phyloP scores from a whole-genome alignment of 805 yeast species.

The Cephaloascus albidus region DNA sequence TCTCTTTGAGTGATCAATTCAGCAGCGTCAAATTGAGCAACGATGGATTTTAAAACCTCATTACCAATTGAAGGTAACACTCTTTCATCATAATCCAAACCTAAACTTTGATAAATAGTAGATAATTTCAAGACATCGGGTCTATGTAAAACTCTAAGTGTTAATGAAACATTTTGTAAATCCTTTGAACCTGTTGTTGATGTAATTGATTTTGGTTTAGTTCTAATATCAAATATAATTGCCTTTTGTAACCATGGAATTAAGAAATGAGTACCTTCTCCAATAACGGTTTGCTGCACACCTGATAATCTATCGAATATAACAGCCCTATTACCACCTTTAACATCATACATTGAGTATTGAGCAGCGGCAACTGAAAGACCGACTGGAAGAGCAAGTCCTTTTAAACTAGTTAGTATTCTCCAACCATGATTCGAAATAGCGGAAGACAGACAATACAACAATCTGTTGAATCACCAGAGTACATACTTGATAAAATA shows the following conservation, averaged over 20 bases:
- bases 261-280: constrained; percentile 95
- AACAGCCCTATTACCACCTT: constrained; percentile 94
- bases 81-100: constrained; percentile 90
- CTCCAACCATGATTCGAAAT: constrained; percentile 3
- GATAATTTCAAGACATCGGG: constrained; percentile 86
- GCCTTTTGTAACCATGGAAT: constrained; percentile 96
- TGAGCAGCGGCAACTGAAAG: constrained; percentile 63
- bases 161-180: constrained; percentile 88
- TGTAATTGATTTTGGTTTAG: constrained; percentile 89
- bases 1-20: constrained; percentile 97
- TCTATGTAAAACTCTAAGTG: constrained; percentile 86
- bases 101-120: constrained; percentile 79
- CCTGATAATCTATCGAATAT: constrained; percentile 88
- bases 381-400: constrained; percentile 65
- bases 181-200: constrained; percentile 97
- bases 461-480: constrained; percentile 1
- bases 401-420: constrained; percentile 2
- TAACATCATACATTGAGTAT: constrained; percentile 85
- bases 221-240: constrained; percentile 82
- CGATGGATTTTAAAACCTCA: constrained; percentile 82
- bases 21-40: constrained; percentile 93
- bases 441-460: background rate
- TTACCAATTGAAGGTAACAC: constrained; percentile 90
- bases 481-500: constrained; percentile 18
- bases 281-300: constrained; percentile 79